Conservation (phyloP, 768 basidiomycete genomes). For the Agaricus subrufescens region DNA sequence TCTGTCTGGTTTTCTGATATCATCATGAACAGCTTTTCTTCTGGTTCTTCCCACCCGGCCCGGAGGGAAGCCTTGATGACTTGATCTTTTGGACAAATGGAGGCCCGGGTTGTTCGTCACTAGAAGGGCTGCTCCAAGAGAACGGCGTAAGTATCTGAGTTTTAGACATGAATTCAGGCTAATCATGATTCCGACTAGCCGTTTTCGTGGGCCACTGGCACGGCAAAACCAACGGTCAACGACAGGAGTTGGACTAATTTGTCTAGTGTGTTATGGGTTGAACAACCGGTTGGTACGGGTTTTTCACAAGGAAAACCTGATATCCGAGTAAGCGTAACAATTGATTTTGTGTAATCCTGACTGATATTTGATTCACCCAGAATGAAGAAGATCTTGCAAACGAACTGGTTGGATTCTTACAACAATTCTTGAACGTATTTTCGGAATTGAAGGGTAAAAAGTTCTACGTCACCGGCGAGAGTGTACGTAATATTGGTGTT, state of each 20-base stretch:
- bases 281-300: conserved; percentile 79
- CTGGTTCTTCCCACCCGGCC: conserved; percentile 82
- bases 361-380: conserved; percentile 18
- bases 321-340: conserved; percentile 41
- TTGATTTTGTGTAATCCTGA: conserved; percentile 14
- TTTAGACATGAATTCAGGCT: not conserved
- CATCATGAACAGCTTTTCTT: conserved; percentile 56
- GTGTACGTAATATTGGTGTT: conserved; percentile 42
- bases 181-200: conserved; percentile 37
- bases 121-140: conserved; percentile 69
- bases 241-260: conserved; percentile 78
- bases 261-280: conserved; percentile 69
- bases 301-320: conserved; percentile 69
- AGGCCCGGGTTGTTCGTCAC: conserved; percentile 75
- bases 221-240: conserved; percentile 59
- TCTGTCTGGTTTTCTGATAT: not conserved
- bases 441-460: conserved; percentile 69
- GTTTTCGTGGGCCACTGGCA: conserved; percentile 59
- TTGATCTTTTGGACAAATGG: conserved; percentile 81
- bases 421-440: conserved; percentile 75
- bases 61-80: conserved; percentile 65
- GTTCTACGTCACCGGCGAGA: conserved; percentile 68
- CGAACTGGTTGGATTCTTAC: conserved; percentile 56
- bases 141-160: conserved; percentile 50
- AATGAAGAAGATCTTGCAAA: conserved; percentile 45